Conservation (phyloP, 2,329 filamentous ascomycete genomes). For the Cladosporium sphaerospermum region DNA sequence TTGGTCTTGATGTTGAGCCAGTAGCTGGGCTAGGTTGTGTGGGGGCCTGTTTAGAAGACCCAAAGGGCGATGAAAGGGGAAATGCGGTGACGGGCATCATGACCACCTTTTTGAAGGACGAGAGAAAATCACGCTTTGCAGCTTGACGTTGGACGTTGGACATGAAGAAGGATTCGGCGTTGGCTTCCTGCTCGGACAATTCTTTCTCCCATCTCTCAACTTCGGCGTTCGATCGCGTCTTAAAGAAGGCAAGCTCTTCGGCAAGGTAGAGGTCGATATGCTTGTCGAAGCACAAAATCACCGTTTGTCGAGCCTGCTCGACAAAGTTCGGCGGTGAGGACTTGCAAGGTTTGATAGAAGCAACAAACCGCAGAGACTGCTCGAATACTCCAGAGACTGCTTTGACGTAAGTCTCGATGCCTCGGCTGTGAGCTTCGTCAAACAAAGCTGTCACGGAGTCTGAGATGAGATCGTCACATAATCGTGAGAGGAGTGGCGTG, state of each 20-base stretch:
- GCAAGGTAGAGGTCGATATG: conserved; percentile 91
- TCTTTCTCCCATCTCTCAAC: conserved; percentile 88
- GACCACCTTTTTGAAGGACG: conserved; percentile 95
- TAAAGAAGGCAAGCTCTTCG: conserved; percentile 85
- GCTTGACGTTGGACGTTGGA: conserved; percentile 88
- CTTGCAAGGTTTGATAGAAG: conserved; percentile 62
- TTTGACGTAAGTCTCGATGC: conserved; percentile 71
- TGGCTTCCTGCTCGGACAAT: conserved; percentile 82
- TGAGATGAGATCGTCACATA: conserved; percentile 73
- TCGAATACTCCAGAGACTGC: conserved; percentile 83
- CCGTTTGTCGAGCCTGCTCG: conserved; percentile 60
- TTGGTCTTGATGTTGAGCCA: conserved; percentile 17
- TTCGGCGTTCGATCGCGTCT: conserved; percentile 65
- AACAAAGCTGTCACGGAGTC: conserved; percentile 83
- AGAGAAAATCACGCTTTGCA: conserved; percentile 93
- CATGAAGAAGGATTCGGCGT: conserved; percentile 92
- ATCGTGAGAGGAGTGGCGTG: conserved; percentile 71
- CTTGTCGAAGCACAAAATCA: conserved; percentile 74
- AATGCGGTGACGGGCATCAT: conserved; percentile 97
- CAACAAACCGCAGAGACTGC: conserved; percentile 72
- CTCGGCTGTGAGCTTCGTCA: conserved; percentile 75
- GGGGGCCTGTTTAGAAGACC: conserved; percentile 33
- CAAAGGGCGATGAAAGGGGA: conserved; percentile 54
- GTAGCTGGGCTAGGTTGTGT: conserved; percentile 13
- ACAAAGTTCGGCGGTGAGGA: conserved; percentile 55